These are phyloP conservation scores for Melampsora americana DNA, from an alignment of 1,284 basidiomycete species.

Conservation along the genomic window DNA sequence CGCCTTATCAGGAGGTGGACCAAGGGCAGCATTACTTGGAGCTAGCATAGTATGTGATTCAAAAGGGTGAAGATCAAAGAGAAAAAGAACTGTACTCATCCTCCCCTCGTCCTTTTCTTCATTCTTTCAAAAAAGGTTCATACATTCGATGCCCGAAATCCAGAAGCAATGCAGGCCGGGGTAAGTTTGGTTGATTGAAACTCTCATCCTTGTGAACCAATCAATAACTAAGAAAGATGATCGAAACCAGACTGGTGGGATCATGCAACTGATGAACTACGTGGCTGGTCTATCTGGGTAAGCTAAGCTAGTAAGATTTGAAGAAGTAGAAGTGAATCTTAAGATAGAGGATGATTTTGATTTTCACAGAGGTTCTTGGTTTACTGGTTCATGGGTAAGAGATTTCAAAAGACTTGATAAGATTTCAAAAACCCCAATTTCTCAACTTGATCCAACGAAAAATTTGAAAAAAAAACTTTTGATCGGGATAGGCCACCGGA, in stretches of 20 bases:
- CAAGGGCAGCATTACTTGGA: constrained; percentile 34
- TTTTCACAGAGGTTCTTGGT: constrained; percentile 32
- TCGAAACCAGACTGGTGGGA: constrained; percentile 21
- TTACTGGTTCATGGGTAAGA: constrained; percentile 39
- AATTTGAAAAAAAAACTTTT: background rate
- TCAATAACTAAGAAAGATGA: background rate
- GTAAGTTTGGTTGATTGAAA: constrained; percentile 3
- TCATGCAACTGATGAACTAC: constrained; percentile 37
- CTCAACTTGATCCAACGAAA: too few relatives aligned
- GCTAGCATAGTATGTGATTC: constrained; percentile 13
- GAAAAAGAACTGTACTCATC: too few relatives aligned
- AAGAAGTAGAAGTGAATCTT: too few relatives aligned
- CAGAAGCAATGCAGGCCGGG: constrained; percentile 17
- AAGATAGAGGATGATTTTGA: too few relatives aligned
- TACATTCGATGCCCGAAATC: constrained; percentile 36
- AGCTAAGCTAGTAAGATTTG: background rate
- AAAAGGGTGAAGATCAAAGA: too few relatives aligned
- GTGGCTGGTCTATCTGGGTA: constrained; percentile 33
- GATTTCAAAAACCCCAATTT: background rate
- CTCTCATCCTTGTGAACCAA: background rate
- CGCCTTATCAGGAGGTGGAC: constrained; percentile 35
- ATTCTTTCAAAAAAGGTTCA: constrained; percentile 3
- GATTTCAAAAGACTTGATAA: background rate
- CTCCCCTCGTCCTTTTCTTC: background rate
- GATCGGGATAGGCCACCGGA: constrained; percentile 13